phyloP scores from a whole-genome alignment of 2,329 filamentous ascomycete genomes.

The Lachnellula occidentalis region DNA sequence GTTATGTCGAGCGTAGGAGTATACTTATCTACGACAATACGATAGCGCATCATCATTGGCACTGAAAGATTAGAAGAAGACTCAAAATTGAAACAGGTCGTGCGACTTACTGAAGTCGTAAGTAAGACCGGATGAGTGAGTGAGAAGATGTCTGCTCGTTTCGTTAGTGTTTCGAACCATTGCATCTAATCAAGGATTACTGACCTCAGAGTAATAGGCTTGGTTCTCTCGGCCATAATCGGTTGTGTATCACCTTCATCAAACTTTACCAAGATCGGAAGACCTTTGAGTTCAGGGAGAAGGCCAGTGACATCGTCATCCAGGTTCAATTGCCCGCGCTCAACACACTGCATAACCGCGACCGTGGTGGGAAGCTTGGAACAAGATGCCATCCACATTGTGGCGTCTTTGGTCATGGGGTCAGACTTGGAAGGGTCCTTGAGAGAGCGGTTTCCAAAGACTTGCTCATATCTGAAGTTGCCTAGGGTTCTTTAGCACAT shows the following conservation, averaged over 20 bases:
- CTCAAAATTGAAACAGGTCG: not conserved
- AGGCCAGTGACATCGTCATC: constrained; percentile 37
- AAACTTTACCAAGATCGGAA: constrained; percentile 25
- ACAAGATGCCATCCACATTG: constrained; percentile 56
- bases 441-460: constrained; percentile 35
- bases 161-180: not conserved
- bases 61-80: constrained; percentile 3
- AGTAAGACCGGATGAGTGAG: constrained; percentile 23
- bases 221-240: constrained; percentile 17
- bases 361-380: constrained; percentile 50
- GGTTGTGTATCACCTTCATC: constrained; percentile 17
- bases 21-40: not conserved
- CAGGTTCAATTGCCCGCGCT: constrained; percentile 42
- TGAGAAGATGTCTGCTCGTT: constrained; percentile 22
- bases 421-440: constrained; percentile 48
- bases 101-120: constrained; percentile 23
- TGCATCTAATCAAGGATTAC: not conserved
- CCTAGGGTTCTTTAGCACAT: constrained; percentile 22
- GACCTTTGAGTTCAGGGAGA: constrained; percentile 25
- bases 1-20: not conserved
- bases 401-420: constrained; percentile 53
- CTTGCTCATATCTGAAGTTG: constrained; percentile 32
- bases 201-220: constrained; percentile 28
- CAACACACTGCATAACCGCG: constrained; percentile 53
- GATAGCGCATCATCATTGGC: constrained; percentile 13